Evolutionary conservation across 192 early-diverging fungal species (phyloP).

Genomic region (Gryganskiella cystojenkinii): DNA sequence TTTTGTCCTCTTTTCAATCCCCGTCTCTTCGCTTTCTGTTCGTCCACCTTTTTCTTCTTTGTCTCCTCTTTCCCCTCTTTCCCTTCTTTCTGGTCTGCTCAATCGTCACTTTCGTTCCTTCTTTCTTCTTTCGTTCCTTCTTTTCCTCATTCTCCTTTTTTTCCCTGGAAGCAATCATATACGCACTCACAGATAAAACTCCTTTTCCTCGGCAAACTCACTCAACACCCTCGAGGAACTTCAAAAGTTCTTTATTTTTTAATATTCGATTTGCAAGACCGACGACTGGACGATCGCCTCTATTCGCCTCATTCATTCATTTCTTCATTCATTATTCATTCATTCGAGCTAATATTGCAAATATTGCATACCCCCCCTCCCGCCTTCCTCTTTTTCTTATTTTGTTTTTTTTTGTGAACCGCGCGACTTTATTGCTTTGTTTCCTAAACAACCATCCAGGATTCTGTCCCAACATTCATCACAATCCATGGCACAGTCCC

Average conservation of each 20-base stretch:
- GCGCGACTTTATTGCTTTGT: background rate
- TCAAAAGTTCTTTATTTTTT: background rate
- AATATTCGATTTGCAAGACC: too few species aligned
- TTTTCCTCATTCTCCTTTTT: too few species aligned
- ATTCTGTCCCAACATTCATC: conserved; percentile 37
- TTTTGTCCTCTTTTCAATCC: background rate
- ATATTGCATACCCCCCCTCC: too few species aligned
- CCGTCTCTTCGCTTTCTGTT: background rate
- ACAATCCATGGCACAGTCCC: conserved; percentile 52
- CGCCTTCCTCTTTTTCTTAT: background rate
- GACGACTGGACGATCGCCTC: too few species aligned
- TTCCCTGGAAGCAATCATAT: too few species aligned
- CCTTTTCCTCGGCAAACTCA: too few species aligned
- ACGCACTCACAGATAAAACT: too few species aligned
- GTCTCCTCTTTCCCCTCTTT: background rate
- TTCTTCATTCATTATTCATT: too few species aligned
- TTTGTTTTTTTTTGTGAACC: too few species aligned
- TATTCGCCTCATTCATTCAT: too few species aligned
- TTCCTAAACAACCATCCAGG: conserved; percentile 1
- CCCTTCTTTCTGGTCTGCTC: background rate
- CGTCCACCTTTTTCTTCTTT: background rate
- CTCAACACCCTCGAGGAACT: too few species aligned
- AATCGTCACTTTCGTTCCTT: background rate
- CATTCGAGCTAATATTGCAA: too few species aligned
- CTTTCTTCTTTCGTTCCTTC: background rate